Conservation (phyloP, 1,139 yeast genomes). For the Wickerhamiella pararugosa region DNA sequence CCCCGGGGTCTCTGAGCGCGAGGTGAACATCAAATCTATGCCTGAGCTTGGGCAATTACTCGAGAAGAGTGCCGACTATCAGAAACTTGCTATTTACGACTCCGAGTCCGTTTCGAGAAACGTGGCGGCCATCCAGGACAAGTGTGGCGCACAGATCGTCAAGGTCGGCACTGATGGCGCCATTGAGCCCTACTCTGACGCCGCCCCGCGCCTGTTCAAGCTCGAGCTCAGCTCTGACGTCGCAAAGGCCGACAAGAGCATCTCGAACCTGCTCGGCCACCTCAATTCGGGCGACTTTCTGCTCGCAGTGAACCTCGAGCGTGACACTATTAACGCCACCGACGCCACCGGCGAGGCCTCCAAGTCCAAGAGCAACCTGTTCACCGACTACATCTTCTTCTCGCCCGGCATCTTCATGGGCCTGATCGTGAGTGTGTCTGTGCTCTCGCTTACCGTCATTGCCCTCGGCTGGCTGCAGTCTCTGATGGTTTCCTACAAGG, state of each 20-base stretch:
- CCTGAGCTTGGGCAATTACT: conserved; percentile 17
- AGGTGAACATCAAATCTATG: conserved; percentile 18
- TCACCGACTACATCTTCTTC: conserved; percentile 36
- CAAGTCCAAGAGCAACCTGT: conserved; percentile 20
- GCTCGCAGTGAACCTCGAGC: conserved; percentile 10
- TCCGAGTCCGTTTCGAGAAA: background rate
- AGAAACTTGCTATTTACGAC: conserved; percentile 14
- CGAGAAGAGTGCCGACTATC: conserved; percentile 17
- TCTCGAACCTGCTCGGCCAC: conserved; percentile 20
- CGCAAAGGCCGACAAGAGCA: conserved; percentile 18
- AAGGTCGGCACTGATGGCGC: conserved; percentile 18
- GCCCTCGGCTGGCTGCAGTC: conserved; percentile 49
- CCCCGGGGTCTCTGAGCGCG: conserved; percentile 23
- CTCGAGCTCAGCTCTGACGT: conserved; percentile 19
- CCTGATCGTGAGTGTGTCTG: conserved; percentile 39
- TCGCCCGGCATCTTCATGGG: conserved; percentile 59
- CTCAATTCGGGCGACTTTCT: conserved; percentile 24
- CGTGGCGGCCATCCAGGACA: background rate
- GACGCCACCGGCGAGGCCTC: conserved; percentile 8
- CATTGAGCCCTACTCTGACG: conserved; percentile 20
- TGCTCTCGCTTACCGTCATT: conserved; percentile 35
- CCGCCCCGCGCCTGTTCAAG: conserved; percentile 21
- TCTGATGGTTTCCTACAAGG: conserved; percentile 51
- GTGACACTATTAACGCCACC: conserved; percentile 1
- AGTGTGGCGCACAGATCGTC: conserved; percentile 21